Conservation (phyloP, 805 yeast species). For the Metschnikowia similis region DNA sequence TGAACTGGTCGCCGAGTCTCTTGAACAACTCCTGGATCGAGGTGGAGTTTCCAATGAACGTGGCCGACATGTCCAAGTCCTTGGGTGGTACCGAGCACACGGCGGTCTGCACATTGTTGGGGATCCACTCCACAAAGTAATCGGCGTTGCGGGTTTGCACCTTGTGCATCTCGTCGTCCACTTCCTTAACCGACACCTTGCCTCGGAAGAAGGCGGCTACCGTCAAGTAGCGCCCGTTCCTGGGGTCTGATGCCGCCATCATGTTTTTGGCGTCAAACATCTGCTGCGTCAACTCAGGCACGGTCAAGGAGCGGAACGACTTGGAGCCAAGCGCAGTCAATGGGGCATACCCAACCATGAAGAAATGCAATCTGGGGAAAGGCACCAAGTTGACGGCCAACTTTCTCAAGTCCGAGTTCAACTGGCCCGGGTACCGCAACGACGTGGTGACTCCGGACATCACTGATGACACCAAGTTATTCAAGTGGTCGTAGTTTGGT, state of each 20-base stretch:
- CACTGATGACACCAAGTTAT: constrained; percentile 79
- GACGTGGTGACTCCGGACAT: constrained; percentile 96
- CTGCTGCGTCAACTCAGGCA: constrained; percentile 90
- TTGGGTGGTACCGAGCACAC: constrained; percentile 88
- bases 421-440: constrained; percentile 90
- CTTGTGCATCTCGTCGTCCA: constrained; percentile 87
- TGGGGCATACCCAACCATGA: constrained; percentile 94
- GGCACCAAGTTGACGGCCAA: constrained; percentile 93
- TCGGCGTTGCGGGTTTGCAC: constrained; percentile 78
- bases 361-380: constrained; percentile 91
- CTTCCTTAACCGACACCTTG: constrained; percentile 87
- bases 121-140: constrained; percentile 93
- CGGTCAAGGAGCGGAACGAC: constrained; percentile 78
- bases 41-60: constrained; percentile 90
- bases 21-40: constrained; percentile 87
- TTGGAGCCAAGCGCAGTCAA: constrained; percentile 76
- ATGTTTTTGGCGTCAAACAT: constrained; percentile 87
- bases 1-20: constrained; percentile 85
- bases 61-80: constrained; percentile 83
- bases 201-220: constrained; percentile 95
- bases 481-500: constrained; percentile 77
- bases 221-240: constrained; percentile 85
- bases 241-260: constrained; percentile 95
- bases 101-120: constrained; percentile 91
- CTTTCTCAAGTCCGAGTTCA: constrained; percentile 88